Base-by-base conservation (phyloP, 1,139 yeast species). In the Diutina ranongensis region DNA sequence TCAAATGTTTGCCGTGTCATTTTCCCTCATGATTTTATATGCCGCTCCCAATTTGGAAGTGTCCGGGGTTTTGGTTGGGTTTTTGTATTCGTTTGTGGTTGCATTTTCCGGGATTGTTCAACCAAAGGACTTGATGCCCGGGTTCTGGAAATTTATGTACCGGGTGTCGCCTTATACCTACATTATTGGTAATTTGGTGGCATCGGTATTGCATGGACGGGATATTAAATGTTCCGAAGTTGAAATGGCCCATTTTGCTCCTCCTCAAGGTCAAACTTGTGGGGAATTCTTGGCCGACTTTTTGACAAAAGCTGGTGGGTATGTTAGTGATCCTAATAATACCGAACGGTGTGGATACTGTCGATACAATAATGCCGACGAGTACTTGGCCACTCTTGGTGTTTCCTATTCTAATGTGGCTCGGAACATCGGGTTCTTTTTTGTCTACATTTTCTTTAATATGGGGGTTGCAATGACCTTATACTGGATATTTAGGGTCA, bases 131-230 rank as follows among this genome's bases (percentile, higher is more conserved):
- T 63, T 74, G 48, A 38, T 38, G 42, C 84, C 83, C n/a, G 78
- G 80, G 1, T 82, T 83, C 64, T 83, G 82, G 81, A 61, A 58
- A 1, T 63, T 62, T 47, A 80, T 83, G 85, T 76, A 80, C 64
- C 75, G 80, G 56, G 73, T 74, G 2, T 77, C 84, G 5, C 92
- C 92, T 21, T 74, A 76, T 61, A 80, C 87, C 1, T 83, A 82
- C 55, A 67, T 78, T 52, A 72, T 83, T 46, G 79, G 78, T 46
- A 80, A 79, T 38, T 63, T 81, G 55, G 67, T 80, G 44, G 61
- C 76, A 20, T 50, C 64, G 2, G 62, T 80, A 48, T 60, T 81
- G 31, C 83, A 81, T 49, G 68, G 73, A 16, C 72, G 81, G 46
- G 61, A 18, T 2, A 51, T 51, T 25, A 33, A 28, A 2, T 52